Base-by-base conservation (phyloP, 2,329 filamentous ascomycete species). In the Ophioceras dolichostomum region DNA sequence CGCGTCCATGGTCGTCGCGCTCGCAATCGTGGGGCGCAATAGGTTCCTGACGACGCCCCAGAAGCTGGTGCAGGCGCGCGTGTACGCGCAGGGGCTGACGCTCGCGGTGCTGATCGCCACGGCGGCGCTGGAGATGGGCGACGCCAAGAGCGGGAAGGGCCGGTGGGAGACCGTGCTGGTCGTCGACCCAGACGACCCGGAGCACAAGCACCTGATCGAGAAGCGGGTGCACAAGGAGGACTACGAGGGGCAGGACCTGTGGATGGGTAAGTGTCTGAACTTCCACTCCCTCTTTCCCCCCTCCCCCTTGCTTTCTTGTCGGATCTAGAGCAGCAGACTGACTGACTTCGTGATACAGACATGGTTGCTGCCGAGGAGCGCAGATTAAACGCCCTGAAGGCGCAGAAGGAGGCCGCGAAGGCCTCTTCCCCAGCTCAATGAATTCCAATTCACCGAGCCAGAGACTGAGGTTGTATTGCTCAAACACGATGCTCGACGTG, bases 11-110 rank as follows among this genome's bases (percentile, higher is more conserved):
- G 76, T 70, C 41, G 60, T 79, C 30, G 79, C 84, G 4, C 73
- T 91, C 47, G 76, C 68, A 39, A 57, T 93, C 21, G 86, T 95
- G 45, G 76, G 81, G 52, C 75, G 85, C 44, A 85, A 85, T 56
- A 78, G 73, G 46, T 83, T 79, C 55, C 68, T 94, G 33, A 75
- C 71, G 35, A 79, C 76, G 2, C 64, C 73, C 42, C 88, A 95
- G 68, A 94, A 94, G 70, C 65, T 95, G 17, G 88, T 95, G 13
- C 88, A 95, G 69, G 88, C 87, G 18, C 80, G 88, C 73, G 82
- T 95, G 46, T 94, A 94, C 61, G 88, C 88, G 4, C 88, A 95
- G 65, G 86, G 83, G 5, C 65, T 94, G 49, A 94, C 88, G 5
- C 67, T 95, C 33, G 83, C 80, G 45, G 85, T 94, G 36, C 67